Conservation (phyloP, 2,329 filamentous ascomycete species). For the Aspergillus sp. region DNA sequence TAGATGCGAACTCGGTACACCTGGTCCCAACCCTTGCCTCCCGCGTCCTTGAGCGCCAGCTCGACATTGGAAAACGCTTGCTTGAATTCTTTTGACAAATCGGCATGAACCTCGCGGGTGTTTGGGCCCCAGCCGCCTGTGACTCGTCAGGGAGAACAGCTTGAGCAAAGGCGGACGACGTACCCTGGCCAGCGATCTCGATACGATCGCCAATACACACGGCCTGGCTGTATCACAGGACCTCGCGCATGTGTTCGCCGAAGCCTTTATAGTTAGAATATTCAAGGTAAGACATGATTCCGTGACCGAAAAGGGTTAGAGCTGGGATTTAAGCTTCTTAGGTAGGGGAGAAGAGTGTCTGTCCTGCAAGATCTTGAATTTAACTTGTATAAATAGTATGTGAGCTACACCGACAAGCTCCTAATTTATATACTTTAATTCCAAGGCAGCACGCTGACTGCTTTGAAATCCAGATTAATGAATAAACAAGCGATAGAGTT, state of each 20-base stretch:
- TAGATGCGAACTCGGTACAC: conserved; percentile 53
- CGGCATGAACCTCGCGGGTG: conserved; percentile 24
- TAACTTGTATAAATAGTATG: too few relatives aligned
- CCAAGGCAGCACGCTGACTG: too few relatives aligned
- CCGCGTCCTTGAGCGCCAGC: conserved; percentile 49
- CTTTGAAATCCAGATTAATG: too few relatives aligned
- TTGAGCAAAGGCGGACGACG: background rate
- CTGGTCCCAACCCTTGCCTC: conserved; percentile 51
- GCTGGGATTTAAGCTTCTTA: background rate
- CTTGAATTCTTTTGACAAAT: conserved; percentile 49
- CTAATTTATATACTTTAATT: too few relatives aligned
- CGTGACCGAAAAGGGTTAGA: background rate
- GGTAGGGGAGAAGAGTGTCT: too few relatives aligned
- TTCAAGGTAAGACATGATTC: conserved; percentile 37
- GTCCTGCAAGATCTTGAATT: too few relatives aligned
- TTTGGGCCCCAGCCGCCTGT: conserved; percentile 36
- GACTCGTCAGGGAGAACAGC: background rate
- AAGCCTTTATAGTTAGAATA: conserved; percentile 42
- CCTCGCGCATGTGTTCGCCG: conserved; percentile 35
- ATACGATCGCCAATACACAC: conserved; percentile 51
- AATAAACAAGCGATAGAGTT: too few relatives aligned
- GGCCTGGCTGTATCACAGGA: conserved; percentile 47
- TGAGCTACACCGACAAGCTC: too few relatives aligned
- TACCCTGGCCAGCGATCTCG: conserved; percentile 35
- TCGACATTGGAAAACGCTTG: conserved; percentile 60